Base-by-base conservation (phyloP, 2,329 filamentous ascomycete genomes). In the Fonsecaea nubica region DNA sequence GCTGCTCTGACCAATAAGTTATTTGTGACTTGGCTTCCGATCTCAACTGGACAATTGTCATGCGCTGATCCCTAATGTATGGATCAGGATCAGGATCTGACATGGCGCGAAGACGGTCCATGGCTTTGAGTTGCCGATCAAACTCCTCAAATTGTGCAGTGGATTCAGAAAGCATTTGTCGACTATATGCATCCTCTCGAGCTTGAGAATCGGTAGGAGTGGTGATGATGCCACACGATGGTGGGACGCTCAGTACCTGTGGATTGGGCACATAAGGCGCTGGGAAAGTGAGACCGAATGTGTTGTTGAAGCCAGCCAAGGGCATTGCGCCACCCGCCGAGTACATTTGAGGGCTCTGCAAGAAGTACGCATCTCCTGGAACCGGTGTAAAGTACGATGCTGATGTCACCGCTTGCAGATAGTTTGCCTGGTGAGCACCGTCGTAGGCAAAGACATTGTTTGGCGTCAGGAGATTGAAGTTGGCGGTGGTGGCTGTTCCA, bases 61-160 rank as follows among this genome's bases (percentile, higher is more conserved):
- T 58, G 21, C 71, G 70, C 25, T 73, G 71, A 12, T 66, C 63
- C 12, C 56, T 45, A 38, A 71, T 25, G 40, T 61, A 54, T 12
- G 67, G 67, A 36, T 71, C 70, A 25, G 35, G 67, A 36, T 71
- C 70, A 25, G 35, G 63, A 15, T 61, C 58, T 35, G 50, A 33
- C 65, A 71, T 71, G 4, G 71, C 71, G 53, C 71, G 69, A 53
- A 70, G 70, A 30, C 71, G 70, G 45, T 73, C 70, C 59, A 73
- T 64, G 32, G 50, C 55, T 53, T 69, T 73, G 57, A 73, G 67
- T 45, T 73, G 71, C 30, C 62, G 65, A 33, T 72, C 71, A 33
- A 71, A 66, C 21, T 69, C 60, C n/a, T 69, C 48, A 56, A 68
- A 73, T 9, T 55, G 50, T 9, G 55, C 35, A 40, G 56, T 55